Conservation (phyloP, 106 monocot species). For the Agapanthus africanus region DNA sequence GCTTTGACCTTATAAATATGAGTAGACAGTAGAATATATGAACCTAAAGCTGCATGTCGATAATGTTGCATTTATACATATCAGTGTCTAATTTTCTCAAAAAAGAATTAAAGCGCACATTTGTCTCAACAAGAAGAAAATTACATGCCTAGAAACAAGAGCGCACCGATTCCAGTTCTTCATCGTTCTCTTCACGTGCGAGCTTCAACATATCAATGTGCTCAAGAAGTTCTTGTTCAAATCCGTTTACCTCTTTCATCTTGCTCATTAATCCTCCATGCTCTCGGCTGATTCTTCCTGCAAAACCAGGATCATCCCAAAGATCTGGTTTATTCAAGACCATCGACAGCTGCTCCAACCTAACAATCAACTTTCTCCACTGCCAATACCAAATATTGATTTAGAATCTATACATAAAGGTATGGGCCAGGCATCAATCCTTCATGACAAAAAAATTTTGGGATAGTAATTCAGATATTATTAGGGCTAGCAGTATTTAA, state of each 20-base stretch:
- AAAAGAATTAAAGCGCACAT: background rate
- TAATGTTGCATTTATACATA: background rate
- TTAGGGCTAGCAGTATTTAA: background rate
- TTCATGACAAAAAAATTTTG: background rate
- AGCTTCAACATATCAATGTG: slow-evolving; percentile 91
- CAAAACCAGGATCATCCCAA: slow-evolving; percentile 83
- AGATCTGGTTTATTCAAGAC: slow-evolving; percentile 66
- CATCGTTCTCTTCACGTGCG: slow-evolving; percentile 88
- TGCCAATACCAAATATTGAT: slow-evolving; percentile 18
- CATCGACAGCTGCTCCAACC: slow-evolving; percentile 48
- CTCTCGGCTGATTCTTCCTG: slow-evolving; percentile 85
- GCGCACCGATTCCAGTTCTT: slow-evolving; percentile 70
- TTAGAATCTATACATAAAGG: background rate
- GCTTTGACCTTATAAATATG: too few species aligned
- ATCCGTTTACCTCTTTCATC: slow-evolving; percentile 66
- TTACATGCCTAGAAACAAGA: slow-evolving; percentile 30
- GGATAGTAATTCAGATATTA: background rate
- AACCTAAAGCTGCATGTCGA: background rate
- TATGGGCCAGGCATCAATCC: background rate
- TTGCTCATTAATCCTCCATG: slow-evolving; percentile 81
- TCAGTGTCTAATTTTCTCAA: background rate
- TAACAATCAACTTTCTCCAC: slow-evolving; percentile 76
- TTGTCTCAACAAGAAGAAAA: slow-evolving; percentile 6
- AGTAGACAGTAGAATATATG: background rate
- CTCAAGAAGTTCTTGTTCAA: slow-evolving; percentile 84